Base-by-base conservation (phyloP, 257 asterid genomes). In the Cynanchum wilfordii region DNA sequence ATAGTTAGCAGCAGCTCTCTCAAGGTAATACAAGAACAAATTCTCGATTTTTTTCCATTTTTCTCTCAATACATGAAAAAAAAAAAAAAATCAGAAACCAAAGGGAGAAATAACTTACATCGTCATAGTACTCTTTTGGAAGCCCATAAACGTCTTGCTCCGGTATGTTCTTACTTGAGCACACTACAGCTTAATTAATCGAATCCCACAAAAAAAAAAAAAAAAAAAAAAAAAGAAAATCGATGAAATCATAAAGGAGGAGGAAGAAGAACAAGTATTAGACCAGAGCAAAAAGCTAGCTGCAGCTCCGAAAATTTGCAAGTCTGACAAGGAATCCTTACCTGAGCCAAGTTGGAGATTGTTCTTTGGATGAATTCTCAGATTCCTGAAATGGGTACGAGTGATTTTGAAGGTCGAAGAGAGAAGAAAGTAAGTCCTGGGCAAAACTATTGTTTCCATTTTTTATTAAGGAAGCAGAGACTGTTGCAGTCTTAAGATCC, bases 51-150 rank as follows among this genome's bases (percentile, higher is more conserved):
- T 30, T 33, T 17, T 7, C 25, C 51, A 50, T 17, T 51, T 68
- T 54, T 20, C 36, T 33, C 20, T 42, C 49, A 17, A 7, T 38
- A 0, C 52, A 30, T 20, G 15, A 68, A 10, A 30, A 11, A 66
- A 19, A 7, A 68, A 16, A 52, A 33, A 0, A 65, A n/a, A 49
- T 62, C 58, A 68, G 47, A 29, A 77, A 19, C 60, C 33, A 0
- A 69, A 80, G 66, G 42, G 11, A 59, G 42, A 9, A 27, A 67
- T 22, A 17, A 65, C 93, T 50, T 86, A 91, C 97, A 79, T 94
- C 98, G 71, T 94, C 99, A 69, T 88, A 87, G 63, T 55, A 91
- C 73, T 94, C 96, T 77, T 89, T 87, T 5, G 99, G 97, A 24
- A 94, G 89, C 56, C 93, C 95, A 17, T 76, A 44, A 49, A 94